phyloP scores from a whole-genome alignment of 768 basidiomycete species.

The Macrolepiota albuminosa region DNA sequence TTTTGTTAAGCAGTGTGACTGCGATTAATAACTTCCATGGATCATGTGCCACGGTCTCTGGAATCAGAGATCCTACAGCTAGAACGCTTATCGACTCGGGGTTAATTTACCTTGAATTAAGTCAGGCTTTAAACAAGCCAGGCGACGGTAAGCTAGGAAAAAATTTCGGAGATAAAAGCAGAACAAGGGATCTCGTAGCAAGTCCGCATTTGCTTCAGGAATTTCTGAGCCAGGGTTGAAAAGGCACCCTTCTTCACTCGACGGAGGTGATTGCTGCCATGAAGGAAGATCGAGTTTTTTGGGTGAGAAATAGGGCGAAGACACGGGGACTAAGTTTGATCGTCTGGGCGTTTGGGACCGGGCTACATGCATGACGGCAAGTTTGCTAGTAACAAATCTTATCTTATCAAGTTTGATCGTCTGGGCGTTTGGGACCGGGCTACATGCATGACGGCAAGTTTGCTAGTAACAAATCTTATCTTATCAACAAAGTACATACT shows the following conservation, averaged over 20 bases:
- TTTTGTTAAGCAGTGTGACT: slow-evolving; percentile 66
- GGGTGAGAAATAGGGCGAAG: slow-evolving; percentile 10
- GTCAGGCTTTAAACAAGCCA: slow-evolving; percentile 26
- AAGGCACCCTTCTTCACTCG: background rate
- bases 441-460: background rate
- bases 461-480: too few species aligned
- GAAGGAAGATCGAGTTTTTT: background rate
- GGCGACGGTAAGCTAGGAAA: slow-evolving; percentile 18
- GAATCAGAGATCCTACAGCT: background rate
- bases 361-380: background rate
- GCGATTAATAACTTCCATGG: slow-evolving; percentile 72
- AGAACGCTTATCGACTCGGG: background rate
- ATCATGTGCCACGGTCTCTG: slow-evolving; percentile 48
- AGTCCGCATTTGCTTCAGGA: background rate
- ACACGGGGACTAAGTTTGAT: background rate
- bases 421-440: background rate
- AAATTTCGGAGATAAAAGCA: slow-evolving; percentile 22
- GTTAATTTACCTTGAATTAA: slow-evolving; percentile 34
- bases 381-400: too few species aligned
- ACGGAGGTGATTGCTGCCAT: background rate
- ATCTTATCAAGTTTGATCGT: background rate
- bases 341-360: background rate
- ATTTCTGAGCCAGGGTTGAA: background rate
- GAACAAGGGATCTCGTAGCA: slow-evolving; percentile 20
- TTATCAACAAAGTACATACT: too few species aligned